phyloP scores from a whole-genome alignment of 2,329 filamentous ascomycete species.

The Monosporascus sp. region DNA sequence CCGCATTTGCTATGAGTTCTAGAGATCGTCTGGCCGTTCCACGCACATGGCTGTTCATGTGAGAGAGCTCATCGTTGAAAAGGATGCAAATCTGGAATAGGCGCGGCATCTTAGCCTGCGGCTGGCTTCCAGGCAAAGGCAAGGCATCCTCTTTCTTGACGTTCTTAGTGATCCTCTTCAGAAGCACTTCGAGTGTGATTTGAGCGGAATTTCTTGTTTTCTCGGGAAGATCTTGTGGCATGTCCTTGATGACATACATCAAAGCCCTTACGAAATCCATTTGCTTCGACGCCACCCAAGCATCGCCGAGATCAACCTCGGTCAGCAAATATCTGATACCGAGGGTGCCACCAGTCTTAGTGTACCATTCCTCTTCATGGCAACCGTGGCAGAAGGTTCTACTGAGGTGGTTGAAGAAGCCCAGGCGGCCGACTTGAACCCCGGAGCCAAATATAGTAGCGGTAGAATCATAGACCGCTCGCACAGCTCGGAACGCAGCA shows the following conservation, averaged over 20 bases:
- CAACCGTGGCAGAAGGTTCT: constrained; percentile 89
- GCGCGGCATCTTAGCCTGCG: constrained; percentile 47
- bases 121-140: constrained; percentile 32
- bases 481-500: constrained; percentile 72
- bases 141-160: constrained; percentile 73
- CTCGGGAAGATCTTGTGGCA: constrained; percentile 88
- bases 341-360: constrained; percentile 85
- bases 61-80: constrained; percentile 81
- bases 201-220: constrained; percentile 81
- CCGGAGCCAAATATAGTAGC: constrained; percentile 73
- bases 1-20: constrained; percentile 71
- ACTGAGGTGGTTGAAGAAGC: constrained; percentile 79
- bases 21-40: constrained; percentile 79
- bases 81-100: constrained; percentile 75
- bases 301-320: constrained; percentile 75
- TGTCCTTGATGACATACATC: constrained; percentile 97
- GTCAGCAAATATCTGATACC: constrained; percentile 87
- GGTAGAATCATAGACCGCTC: constrained; percentile 71
- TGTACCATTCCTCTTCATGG: constrained; percentile 98
- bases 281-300: constrained; percentile 78
- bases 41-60: constrained; percentile 94
- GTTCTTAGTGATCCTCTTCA: constrained; percentile 72
- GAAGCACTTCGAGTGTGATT: constrained; percentile 72
- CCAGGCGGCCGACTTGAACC: constrained; percentile 65
- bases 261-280: constrained; percentile 86